Conservation (phyloP, 73 alveolate species). For the Chromera velia region DNA sequence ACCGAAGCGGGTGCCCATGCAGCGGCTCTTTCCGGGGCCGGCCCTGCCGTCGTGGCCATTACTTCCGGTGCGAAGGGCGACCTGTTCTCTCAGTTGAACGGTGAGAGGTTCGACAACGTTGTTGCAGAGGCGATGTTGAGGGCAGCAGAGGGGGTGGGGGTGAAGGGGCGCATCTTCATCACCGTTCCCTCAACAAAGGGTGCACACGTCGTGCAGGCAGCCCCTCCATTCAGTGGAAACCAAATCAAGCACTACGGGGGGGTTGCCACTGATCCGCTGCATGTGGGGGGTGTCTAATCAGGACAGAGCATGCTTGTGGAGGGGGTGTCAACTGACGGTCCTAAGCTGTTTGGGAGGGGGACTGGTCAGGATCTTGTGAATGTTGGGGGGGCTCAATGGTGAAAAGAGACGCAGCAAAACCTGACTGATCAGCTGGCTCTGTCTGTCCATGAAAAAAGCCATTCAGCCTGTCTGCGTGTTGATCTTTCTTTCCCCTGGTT, state of each 20-base stretch:
- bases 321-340: too few species aligned
- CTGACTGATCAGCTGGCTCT: too few species aligned
- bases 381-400: too few species aligned
- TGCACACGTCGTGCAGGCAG: background rate
- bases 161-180: background rate
- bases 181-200: background rate
- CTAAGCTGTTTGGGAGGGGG: too few species aligned
- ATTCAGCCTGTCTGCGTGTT: too few species aligned
- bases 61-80: constrained; percentile 20
- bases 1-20: background rate
- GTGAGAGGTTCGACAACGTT: background rate
- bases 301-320: too few species aligned
- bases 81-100: background rate
- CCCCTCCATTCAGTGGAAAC: background rate
- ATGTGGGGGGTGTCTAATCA: too few species aligned
- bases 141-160: background rate
- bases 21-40: constrained; percentile 22
- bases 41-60: constrained; percentile 33
- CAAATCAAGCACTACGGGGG: background rate
- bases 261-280: too few species aligned
- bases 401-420: too few species aligned
- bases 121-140: background rate
- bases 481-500: too few species aligned
- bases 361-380: too few species aligned
- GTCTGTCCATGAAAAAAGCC: too few species aligned